Percentiles rank a stretch among this genome's conserved stretches.
phyloP scores from a whole-genome alignment of 352 stramenopile genomes.

The Pythium vanterpoolii region DNA sequence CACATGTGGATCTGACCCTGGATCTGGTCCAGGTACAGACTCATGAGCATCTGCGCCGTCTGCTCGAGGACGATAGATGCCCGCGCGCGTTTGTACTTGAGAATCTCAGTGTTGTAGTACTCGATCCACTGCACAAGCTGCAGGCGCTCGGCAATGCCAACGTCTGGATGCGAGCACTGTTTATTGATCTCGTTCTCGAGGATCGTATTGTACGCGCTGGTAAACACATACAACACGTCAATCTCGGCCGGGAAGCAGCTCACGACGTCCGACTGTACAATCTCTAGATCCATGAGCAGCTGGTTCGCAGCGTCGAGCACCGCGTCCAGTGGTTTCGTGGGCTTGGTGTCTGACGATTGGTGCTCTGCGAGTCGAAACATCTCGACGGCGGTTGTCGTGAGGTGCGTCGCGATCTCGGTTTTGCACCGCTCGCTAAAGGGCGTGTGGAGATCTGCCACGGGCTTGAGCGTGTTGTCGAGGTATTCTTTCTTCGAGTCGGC shows the following conservation, averaged over 20 bases:
- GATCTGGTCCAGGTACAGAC: constrained; percentile 71
- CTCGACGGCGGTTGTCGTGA: constrained; percentile 49
- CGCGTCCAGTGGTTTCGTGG: constrained; percentile 55
- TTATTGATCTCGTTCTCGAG: constrained; percentile 66
- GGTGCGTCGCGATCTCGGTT: constrained; percentile 51
- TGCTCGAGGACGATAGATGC: constrained; percentile 65
- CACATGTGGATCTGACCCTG: constrained; percentile 76
- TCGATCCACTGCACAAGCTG: constrained; percentile 88
- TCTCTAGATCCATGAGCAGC: constrained; percentile 74
- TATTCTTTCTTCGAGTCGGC: constrained; percentile 60
- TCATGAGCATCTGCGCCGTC: constrained; percentile 73
- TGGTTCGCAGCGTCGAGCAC: constrained; percentile 68
- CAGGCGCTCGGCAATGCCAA: constrained; percentile 69
- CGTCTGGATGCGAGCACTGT: constrained; percentile 52
- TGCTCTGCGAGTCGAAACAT: constrained; percentile 63
- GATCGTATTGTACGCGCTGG: constrained; percentile 69
- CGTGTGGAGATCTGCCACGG: constrained; percentile 38
- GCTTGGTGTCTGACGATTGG: constrained; percentile 41
- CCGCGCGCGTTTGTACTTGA: constrained; percentile 76
- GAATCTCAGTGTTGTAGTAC: constrained; percentile 85
- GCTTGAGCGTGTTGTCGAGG: constrained; percentile 60
- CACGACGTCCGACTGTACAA: constrained; percentile 70
- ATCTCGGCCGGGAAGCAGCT: constrained; percentile 70
- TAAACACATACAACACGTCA: constrained; percentile 79
- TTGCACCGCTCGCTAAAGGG: constrained; percentile 57